phyloP scores from a whole-genome alignment of 2,329 filamentous ascomycete species.

The Hypomyces rosellus region DNA sequence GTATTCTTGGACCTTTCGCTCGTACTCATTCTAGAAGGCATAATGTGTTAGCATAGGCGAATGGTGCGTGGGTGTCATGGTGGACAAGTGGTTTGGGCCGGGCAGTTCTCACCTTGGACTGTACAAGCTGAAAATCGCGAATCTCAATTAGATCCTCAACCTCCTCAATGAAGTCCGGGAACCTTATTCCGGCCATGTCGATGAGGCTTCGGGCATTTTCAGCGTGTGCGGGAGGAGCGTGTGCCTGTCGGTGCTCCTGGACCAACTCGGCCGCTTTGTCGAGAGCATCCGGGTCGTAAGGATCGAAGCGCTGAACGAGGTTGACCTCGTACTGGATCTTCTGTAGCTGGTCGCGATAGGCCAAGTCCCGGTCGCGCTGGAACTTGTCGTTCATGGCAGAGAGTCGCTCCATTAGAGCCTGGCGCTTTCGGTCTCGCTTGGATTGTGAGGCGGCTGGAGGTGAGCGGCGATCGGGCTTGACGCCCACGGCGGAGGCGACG shows the following conservation, averaged over 20 bases:
- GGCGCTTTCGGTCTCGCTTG: conserved; percentile 86
- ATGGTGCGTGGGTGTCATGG: not conserved
- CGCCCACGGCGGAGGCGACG: conserved; percentile 25
- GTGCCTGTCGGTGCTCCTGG: conserved; percentile 45
- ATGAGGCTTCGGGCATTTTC: conserved; percentile 50
- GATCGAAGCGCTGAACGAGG: conserved; percentile 77
- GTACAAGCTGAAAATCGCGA: conserved; percentile 74
- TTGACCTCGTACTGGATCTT: conserved; percentile 88
- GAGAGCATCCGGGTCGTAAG: conserved; percentile 66
- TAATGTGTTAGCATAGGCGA: not conserved
- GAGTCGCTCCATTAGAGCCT: conserved; percentile 73
- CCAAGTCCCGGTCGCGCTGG: conserved; percentile 70
- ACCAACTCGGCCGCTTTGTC: conserved; percentile 63
- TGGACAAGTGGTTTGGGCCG: not conserved
- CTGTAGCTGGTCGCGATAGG: conserved; percentile 84
- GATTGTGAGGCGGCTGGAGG: conserved; percentile 45
- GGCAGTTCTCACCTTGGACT: conserved; percentile 59
- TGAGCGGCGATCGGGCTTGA: conserved; percentile 31
- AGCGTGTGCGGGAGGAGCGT: conserved; percentile 31
- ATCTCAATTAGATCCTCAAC: conserved; percentile 85
- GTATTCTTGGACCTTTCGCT: conserved; percentile 54
- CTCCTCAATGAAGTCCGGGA: conserved; percentile 77
- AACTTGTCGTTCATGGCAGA: conserved; percentile 71
- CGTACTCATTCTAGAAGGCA: conserved; percentile 50
- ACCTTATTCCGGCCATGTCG: conserved; percentile 75